phyloP scores from a whole-genome alignment of 2,329 filamentous ascomycete genomes.

The Exophiala phaeomuriformis region DNA sequence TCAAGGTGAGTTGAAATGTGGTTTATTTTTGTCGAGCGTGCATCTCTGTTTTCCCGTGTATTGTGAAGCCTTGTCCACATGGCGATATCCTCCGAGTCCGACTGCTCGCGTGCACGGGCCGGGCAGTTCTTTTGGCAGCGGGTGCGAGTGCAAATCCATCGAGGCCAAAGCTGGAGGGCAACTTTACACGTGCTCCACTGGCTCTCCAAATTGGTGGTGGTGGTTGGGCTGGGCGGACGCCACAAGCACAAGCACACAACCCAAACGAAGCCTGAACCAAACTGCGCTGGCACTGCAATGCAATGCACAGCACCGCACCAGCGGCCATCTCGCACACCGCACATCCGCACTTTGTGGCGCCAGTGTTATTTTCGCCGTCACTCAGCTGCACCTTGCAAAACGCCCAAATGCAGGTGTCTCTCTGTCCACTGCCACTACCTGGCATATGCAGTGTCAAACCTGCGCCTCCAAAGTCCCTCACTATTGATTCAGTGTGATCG shows the following conservation, averaged over 20 bases:
- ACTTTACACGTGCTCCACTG: constrained; percentile 23
- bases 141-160: not conserved
- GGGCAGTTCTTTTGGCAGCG: constrained; percentile 8
- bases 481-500: constrained; percentile 11
- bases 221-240: constrained; percentile 7
- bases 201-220: not conserved
- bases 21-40: constrained; percentile 4
- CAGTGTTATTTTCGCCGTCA: no score
- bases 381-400: no score
- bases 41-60: not conserved
- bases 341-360: no score
- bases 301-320: not conserved
- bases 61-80: constrained; percentile 4
- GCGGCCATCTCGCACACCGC: no score
- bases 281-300: not conserved
- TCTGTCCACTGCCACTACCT: no score
- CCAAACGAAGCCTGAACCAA: not conserved
- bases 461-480: not conserved
- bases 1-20: constrained; percentile 53
- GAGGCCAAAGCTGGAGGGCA: constrained; percentile 11
- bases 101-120: constrained; percentile 1
- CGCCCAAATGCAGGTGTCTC: no score
- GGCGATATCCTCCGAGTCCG: not conserved
- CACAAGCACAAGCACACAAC: not conserved
- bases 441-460: no score